Conservation (phyloP, 148 eudicot species). For the Camellia lanceoleosa region DNA sequence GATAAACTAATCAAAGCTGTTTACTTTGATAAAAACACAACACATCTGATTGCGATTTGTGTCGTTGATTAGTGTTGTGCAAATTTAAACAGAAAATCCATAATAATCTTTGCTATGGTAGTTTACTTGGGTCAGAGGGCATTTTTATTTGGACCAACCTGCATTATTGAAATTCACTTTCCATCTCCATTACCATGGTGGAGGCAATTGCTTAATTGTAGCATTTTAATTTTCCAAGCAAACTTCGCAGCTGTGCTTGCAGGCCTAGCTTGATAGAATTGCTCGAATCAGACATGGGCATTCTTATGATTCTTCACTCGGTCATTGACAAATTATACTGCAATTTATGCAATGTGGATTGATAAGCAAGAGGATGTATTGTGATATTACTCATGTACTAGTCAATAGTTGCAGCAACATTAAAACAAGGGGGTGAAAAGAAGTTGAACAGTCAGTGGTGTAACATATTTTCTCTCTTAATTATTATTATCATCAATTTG, state of each 20-base stretch:
- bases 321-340: neutral
- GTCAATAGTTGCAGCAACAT: neutral
- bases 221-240: neutral
- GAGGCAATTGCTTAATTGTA: neutral
- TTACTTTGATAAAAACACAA: neutral
- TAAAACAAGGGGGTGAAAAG: neutral
- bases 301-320: neutral
- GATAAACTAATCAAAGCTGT: neutral
- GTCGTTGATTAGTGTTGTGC: neutral
- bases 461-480: neutral
- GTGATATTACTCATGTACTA: neutral
- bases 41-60: neutral
- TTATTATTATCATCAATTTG: neutral
- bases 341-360: neutral
- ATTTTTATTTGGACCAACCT: neutral
- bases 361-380: neutral
- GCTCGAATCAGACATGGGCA: neutral
- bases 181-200: neutral
- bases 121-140: neutral
- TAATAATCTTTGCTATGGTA: neutral
- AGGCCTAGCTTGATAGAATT: constrained; percentile 3
- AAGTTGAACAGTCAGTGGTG: neutral
- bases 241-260: constrained; percentile 5
- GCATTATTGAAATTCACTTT: neutral
- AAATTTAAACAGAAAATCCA: neutral